Percentiles rank a stretch among this genome's conserved stretches.
Conservation (phyloP, 2,329 filamentous ascomycete genomes). For the Dothistroma septosporum region DNA sequence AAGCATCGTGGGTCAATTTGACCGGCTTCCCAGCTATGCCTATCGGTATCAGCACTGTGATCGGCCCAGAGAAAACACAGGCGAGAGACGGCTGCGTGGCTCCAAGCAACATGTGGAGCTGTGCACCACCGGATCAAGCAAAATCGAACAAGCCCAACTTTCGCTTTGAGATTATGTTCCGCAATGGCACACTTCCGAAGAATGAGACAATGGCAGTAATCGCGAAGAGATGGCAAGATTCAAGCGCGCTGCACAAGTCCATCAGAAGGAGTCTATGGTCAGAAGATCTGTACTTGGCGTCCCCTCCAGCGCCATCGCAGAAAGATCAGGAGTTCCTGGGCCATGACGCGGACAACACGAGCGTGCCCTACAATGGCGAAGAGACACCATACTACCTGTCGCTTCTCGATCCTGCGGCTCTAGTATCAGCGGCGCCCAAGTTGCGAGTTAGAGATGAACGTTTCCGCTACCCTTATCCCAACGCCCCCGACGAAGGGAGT, state of each 20-base stretch:
- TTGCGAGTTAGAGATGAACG: conserved; percentile 20
- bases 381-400: conserved; percentile 85
- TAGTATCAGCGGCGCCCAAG: conserved; percentile 16
- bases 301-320: conserved; percentile 56
- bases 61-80: conserved; percentile 66
- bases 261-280: conserved; percentile 12
- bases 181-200: conserved; percentile 47
- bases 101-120: conserved; percentile 78
- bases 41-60: conserved; percentile 74
- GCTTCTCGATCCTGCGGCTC: conserved; percentile 49
- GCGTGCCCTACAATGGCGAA: conserved; percentile 71
- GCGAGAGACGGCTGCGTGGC: conserved; percentile 55
- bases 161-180: conserved; percentile 66
- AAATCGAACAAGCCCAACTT: conserved; percentile 70
- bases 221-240: conserved; percentile 10
- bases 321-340: conserved; percentile 77
- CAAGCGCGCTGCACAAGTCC: conserved; percentile 7
- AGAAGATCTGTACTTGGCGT: conserved; percentile 41
- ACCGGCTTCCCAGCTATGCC: conserved; percentile 84
- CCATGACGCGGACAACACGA: conserved; percentile 74
- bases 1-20: conserved; percentile 71
- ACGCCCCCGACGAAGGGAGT: neutral
- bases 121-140: conserved; percentile 67
- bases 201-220: conserved; percentile 23
- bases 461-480: conserved; percentile 27